Conservation (phyloP, 202 grass and related monocot species). For the Brachypodium distachyon region DNA sequence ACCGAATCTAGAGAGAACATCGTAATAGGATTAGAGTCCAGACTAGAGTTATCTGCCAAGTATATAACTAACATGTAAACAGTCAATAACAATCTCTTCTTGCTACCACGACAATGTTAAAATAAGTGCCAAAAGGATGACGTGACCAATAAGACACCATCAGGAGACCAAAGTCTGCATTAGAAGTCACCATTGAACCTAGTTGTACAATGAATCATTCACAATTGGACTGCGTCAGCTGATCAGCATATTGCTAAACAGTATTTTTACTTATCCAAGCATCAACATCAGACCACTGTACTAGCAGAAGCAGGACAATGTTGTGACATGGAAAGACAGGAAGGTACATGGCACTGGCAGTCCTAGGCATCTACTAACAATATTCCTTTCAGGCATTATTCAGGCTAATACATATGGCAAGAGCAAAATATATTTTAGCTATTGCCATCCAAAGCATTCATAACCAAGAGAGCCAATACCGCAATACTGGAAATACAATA, state of each 20-base stretch:
- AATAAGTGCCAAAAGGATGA: neutral
- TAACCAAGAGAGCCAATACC: neutral
- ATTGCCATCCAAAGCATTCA: neutral
- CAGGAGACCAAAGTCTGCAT: neutral
- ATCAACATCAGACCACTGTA: neutral
- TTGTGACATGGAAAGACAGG: neutral
- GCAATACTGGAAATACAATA: neutral
- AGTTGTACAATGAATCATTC: neutral
- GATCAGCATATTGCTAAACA: neutral
- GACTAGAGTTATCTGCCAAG: too few species aligned
- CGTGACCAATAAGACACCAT: neutral
- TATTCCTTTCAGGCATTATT: neutral
- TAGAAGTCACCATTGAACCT: neutral
- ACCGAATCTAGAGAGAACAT: neutral
- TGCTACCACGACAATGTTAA: neutral
- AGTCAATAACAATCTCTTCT: neutral
- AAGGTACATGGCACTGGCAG: neutral
- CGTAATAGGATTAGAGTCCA: neutral
- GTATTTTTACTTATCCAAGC: neutral
- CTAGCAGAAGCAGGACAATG: neutral
- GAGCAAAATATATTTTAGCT: neutral
- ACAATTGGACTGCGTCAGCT: neutral
- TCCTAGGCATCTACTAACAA: neutral
- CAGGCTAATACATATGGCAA: neutral
- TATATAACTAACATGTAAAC: too few species aligned